These are phyloP conservation scores for Mycena vulgaris DNA, from an alignment of 768 basidiomycete species.

Conservation along the genomic window DNA sequence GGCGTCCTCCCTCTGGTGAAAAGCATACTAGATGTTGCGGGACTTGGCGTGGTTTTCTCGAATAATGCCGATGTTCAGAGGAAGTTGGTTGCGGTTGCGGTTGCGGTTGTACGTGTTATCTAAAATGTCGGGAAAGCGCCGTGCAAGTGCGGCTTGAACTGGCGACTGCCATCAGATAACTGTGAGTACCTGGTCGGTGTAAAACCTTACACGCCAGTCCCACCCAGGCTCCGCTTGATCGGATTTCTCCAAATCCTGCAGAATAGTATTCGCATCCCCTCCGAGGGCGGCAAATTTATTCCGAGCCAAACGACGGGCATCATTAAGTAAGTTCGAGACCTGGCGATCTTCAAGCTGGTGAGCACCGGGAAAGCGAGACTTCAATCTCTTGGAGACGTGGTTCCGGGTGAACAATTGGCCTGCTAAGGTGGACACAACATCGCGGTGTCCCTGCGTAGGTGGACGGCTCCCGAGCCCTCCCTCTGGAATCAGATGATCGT, in stretches of 20 bases:
- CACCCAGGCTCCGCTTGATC: constrained; percentile 40
- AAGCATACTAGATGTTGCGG: constrained; percentile 43
- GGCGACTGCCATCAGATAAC: constrained; percentile 53
- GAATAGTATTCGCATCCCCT: neutral
- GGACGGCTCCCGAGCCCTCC: neutral
- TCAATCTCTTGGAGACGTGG: neutral
- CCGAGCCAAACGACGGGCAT: neutral
- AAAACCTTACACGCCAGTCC: constrained; percentile 42
- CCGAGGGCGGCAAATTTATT: neutral
- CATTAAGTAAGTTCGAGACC: neutral
- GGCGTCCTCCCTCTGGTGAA: constrained; percentile 32
- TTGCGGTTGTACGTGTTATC: constrained; percentile 51
- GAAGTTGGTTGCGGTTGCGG: constrained; percentile 43
- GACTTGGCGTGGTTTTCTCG: constrained; percentile 42
- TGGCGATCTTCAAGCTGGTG: neutral
- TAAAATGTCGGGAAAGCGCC: constrained; percentile 46
- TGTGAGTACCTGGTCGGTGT: constrained; percentile 36
- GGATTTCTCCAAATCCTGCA: neutral
- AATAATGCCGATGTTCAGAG: constrained; percentile 48
- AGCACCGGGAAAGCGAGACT: neutral
- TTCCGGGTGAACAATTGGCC: neutral
- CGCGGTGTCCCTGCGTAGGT: no score
- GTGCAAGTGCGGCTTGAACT: constrained; percentile 41
- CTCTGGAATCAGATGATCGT: neutral
- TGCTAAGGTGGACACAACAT: neutral